Conservation (phyloP, 495 filamentous ascomycete genomes). For the Talaromyces stipitatus region DNA sequence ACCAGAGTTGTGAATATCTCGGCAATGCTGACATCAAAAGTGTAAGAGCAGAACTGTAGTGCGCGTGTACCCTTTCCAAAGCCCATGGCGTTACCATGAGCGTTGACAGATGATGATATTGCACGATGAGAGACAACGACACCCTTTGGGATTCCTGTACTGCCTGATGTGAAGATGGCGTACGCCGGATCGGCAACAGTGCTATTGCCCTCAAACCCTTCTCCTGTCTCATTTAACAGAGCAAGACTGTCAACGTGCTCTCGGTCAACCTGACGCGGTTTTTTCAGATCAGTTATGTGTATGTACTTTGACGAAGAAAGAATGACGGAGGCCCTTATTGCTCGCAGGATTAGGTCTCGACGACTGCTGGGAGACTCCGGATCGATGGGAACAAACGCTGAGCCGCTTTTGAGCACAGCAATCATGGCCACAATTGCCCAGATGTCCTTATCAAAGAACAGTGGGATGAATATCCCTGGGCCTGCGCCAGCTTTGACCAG, state of each 20-base stretch:
- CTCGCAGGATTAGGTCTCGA: slow-evolving; percentile 17
- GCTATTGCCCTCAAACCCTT: neutral
- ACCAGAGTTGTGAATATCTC: neutral
- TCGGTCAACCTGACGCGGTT: slow-evolving; percentile 9
- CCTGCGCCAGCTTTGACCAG: slow-evolving; percentile 37
- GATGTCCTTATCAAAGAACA: neutral
- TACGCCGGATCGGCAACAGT: slow-evolving; percentile 24
- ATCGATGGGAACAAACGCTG: slow-evolving; percentile 36
- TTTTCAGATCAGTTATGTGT: slow-evolving; percentile 22
- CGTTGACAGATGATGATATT: too few relatives aligned
- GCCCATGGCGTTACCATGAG: too few relatives aligned
- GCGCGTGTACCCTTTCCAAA: too few relatives aligned
- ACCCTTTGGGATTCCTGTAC: slow-evolving; percentile 63
- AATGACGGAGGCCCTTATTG: neutral
- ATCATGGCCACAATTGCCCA: slow-evolving; percentile 40
- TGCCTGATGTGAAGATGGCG: slow-evolving; percentile 61
- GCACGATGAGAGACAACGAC: slow-evolving; percentile 53
- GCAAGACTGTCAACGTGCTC: slow-evolving; percentile 11
- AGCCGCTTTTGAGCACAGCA: slow-evolving; percentile 39
- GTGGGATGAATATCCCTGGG: neutral
- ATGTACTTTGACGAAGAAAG: slow-evolving; percentile 23
- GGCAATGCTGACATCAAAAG: neutral
- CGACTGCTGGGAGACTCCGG: slow-evolving; percentile 24
- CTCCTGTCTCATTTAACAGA: neutral
- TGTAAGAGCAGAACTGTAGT: neutral